Evolutionary conservation across 495 filamentous ascomycete species (phyloP).

Genomic region (Penicillium dipodomyicola): DNA sequence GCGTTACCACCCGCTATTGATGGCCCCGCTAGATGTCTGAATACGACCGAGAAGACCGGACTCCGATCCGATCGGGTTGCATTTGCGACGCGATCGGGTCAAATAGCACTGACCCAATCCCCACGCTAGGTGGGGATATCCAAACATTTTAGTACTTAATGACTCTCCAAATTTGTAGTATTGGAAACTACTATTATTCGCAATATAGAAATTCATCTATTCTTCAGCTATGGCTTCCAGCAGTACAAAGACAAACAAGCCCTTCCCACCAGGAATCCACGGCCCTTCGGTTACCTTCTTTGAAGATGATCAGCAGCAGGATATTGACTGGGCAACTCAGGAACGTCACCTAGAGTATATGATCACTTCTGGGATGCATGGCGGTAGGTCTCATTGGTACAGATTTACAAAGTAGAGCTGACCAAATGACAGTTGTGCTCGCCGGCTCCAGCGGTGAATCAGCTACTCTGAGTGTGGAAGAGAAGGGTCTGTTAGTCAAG

Average conservation of each 20-base stretch:
- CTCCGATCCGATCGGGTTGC: not conserved
- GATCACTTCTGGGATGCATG: not conserved
- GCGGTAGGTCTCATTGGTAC: not conserved
- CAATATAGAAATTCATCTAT: not conserved
- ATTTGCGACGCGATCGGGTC: not conserved
- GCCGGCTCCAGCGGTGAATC: slow-evolving; percentile 1
- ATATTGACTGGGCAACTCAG: not conserved
- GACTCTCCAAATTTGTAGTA: not conserved
- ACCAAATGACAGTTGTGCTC: not conserved
- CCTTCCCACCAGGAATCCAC: not conserved
- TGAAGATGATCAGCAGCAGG: not conserved
- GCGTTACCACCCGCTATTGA: too few species aligned
- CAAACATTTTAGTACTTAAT: not conserved
- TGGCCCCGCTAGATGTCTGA: not conserved
- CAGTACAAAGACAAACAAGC: not conserved
- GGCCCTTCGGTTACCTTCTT: not conserved
- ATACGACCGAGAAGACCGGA: not conserved
- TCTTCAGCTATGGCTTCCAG: not conserved
- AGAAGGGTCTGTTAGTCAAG: slow-evolving; percentile 47
- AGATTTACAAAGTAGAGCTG: not conserved
- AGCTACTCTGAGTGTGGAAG: slow-evolving; percentile 25
- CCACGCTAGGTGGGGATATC: not conserved
- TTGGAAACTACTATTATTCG: not conserved
- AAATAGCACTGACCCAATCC: not conserved
- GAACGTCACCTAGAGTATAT: not conserved